Conservation (phyloP, 1,139 yeast genomes). For the Scheffersomyces quercinus region DNA sequence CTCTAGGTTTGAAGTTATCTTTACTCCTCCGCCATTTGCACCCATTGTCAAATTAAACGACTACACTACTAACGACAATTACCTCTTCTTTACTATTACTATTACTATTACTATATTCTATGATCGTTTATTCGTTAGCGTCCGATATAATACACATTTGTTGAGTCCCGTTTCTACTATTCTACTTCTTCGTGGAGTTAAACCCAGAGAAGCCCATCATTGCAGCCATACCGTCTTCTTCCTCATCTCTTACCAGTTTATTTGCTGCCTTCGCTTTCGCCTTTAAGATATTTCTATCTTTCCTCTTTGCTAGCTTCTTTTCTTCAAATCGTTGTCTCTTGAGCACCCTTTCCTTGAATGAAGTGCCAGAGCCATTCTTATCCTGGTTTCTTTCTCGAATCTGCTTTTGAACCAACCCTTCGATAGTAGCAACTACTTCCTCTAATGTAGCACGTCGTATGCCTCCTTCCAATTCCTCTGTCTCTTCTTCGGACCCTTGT, state of each 20-base stretch:
- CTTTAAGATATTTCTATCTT: conserved; percentile 18
- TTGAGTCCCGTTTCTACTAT: not conserved
- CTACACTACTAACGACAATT: no score
- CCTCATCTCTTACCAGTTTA: conserved; percentile 18
- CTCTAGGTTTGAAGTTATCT: no score
- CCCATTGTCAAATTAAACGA: no score
- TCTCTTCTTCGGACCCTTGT: conserved; percentile 30
- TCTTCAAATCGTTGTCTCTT: conserved; percentile 44
- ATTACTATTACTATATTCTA: no score
- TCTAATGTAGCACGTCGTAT: conserved; percentile 32
- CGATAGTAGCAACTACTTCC: conserved; percentile 36
- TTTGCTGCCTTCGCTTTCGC: conserved; percentile 9
- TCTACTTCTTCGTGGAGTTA: conserved; percentile 27
- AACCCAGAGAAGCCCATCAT: conserved; percentile 66
- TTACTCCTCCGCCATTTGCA: no score
- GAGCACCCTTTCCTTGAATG: conserved; percentile 44
- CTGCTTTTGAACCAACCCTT: conserved; percentile 27
- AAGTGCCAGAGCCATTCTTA: conserved; percentile 6
- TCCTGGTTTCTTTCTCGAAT: conserved; percentile 10
- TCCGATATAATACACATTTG: no score
- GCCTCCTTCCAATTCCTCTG: conserved; percentile 33
- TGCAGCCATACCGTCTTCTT: conserved; percentile 31
- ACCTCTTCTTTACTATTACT: no score
- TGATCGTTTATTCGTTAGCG: no score
- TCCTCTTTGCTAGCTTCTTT: conserved; percentile 28